Evolutionary conservation across 1,284 basidiomycete species (phyloP).

Genomic region (Coriolopsis trogii): DNA sequence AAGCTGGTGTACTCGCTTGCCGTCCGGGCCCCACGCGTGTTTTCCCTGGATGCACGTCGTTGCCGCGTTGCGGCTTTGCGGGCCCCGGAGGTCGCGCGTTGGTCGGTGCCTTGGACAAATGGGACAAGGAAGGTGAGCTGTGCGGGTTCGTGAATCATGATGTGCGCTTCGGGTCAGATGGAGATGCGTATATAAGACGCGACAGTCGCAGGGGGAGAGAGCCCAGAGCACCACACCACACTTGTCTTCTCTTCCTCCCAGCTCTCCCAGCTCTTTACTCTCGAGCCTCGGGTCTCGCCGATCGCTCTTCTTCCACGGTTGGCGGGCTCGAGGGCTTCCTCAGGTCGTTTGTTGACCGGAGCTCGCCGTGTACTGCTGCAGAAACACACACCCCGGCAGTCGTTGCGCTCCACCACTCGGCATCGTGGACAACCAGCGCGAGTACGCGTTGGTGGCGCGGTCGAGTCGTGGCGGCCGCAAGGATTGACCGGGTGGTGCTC

Average conservation of each 20-base stretch:
- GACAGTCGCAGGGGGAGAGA: too few relatives aligned
- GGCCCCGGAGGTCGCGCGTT: too few relatives aligned
- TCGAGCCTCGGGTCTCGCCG: background rate
- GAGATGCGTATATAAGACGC: too few relatives aligned
- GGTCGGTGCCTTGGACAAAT: too few relatives aligned
- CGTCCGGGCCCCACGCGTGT: background rate
- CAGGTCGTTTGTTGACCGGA: too few relatives aligned
- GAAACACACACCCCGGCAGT: slow-evolving; percentile 3
- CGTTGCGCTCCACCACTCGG: slow-evolving; percentile 4
- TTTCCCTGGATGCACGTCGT: background rate
- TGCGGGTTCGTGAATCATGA: too few relatives aligned
- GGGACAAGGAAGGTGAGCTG: too few relatives aligned
- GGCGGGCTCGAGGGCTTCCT: too few relatives aligned
- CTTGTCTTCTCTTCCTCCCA: too few relatives aligned
- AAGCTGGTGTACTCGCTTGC: background rate
- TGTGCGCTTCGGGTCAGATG: too few relatives aligned
- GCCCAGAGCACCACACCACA: too few relatives aligned
- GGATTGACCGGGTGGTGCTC: slow-evolving; percentile 6
- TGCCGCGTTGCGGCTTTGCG: background rate
- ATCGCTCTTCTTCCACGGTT: background rate
- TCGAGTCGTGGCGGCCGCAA: slow-evolving; percentile 7
- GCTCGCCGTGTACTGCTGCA: background rate
- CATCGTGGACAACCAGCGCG: background rate
- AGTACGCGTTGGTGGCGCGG: slow-evolving; percentile 1
- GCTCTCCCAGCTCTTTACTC: too few relatives aligned